Conservation (phyloP, 2,329 filamentous ascomycete species). For the Seiridium cupressi region DNA sequence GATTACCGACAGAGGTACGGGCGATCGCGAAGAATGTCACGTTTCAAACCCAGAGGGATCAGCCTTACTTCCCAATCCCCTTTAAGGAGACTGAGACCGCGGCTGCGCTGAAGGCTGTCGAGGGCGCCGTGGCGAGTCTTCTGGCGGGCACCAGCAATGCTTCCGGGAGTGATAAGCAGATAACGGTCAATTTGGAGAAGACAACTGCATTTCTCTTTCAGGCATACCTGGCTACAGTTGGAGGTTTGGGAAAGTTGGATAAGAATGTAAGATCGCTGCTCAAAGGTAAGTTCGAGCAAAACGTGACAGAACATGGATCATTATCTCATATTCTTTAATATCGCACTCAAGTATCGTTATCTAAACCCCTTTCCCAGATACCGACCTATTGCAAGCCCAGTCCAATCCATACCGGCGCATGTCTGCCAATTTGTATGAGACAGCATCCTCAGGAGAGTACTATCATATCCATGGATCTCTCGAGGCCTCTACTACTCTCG, state of each 20-base stretch:
- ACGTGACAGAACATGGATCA: not conserved
- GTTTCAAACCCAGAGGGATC: constrained; percentile 29
- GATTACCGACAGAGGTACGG: constrained; percentile 30
- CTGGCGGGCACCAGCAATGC: constrained; percentile 55
- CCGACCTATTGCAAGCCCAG: constrained; percentile 68
- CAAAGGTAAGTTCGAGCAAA: constrained; percentile 18
- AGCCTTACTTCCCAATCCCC: constrained; percentile 36
- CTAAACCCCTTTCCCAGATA: constrained; percentile 47
- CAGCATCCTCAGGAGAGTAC: constrained; percentile 61
- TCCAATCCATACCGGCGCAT: constrained; percentile 69
- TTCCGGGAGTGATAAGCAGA: constrained; percentile 31
- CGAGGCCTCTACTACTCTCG: constrained; percentile 66
- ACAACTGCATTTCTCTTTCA: constrained; percentile 56
- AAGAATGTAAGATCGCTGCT: constrained; percentile 42
- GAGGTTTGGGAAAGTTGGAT: constrained; percentile 47
- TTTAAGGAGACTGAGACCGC: constrained; percentile 38
- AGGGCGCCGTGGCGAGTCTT: constrained; percentile 56
- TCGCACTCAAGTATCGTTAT: too few species aligned
- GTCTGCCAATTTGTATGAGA: constrained; percentile 71
- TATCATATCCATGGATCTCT: constrained; percentile 77
- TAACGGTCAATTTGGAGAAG: constrained; percentile 50
- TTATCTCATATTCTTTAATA: too few species aligned
- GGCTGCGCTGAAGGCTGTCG: constrained; percentile 55
- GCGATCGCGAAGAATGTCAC: constrained; percentile 23
- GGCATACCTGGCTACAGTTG: constrained; percentile 55